phyloP scores from a whole-genome alignment of 768 basidiomycete genomes.

The Serendipita indica region DNA sequence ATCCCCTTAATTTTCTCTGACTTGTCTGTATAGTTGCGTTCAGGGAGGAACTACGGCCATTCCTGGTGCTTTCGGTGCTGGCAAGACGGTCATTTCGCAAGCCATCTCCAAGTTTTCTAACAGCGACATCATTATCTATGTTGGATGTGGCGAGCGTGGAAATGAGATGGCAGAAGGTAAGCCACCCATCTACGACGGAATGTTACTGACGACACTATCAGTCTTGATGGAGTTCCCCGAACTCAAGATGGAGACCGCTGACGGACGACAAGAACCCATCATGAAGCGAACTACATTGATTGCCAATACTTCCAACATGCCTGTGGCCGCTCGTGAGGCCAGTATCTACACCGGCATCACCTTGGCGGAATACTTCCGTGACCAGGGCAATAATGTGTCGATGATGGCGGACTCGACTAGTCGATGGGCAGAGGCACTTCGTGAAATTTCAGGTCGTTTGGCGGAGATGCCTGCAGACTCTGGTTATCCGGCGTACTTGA shows the following conservation, averaged over 20 bases:
- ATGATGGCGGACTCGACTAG: constrained; percentile 99
- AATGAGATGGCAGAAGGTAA: constrained; percentile 56
- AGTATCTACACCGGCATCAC: constrained; percentile 99
- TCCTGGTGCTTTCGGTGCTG: constrained; percentile 97
- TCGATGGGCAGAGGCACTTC: constrained; percentile 97
- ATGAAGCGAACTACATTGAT: constrained; percentile 99
- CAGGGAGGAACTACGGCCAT: constrained; percentile 95
- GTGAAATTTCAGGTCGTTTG: constrained; percentile 97
- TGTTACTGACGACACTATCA: constrained; percentile 37
- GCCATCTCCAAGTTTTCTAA: constrained; percentile 98
- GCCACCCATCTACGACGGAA: constrained; percentile 14
- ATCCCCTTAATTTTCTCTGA: neutral
- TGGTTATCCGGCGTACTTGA: constrained; percentile 93
- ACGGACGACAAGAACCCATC: constrained; percentile 88
- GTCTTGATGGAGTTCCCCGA: constrained; percentile 99
- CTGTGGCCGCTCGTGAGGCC: constrained; percentile 96
- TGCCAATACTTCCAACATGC: constrained; percentile 99
- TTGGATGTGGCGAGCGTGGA: constrained; percentile 97
- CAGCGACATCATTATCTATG: constrained; percentile 98
- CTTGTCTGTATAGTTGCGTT: constrained; percentile 48
- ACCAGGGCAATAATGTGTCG: constrained; percentile 91
- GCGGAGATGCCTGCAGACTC: constrained; percentile 99
- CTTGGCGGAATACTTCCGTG: constrained; percentile 97
- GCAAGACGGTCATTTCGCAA: constrained; percentile 97
- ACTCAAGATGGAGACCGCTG: constrained; percentile 79